Evolutionary conservation across 768 basidiomycete species (phyloP), one percentile per base, ranked within the genome.

Genomic region (Lactarius pseudohatsudake): DNA sequence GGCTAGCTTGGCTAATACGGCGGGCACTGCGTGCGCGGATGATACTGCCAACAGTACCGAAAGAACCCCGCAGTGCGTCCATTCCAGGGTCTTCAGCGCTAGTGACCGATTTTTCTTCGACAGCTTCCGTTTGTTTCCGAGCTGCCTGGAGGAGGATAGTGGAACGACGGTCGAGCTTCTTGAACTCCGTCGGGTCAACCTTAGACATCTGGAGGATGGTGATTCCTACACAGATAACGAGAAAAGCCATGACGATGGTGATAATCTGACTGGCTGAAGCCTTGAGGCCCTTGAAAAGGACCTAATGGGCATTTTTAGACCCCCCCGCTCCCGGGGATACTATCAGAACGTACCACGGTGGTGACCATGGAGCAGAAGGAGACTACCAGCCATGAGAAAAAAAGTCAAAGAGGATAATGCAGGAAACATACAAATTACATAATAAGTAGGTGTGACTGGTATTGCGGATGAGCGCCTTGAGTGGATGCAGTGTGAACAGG

Each of bases 191-290:
- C 11, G 97, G 96, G 74, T 99, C 96, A 70, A 98, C 86, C 79
- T 93, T 93, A 75, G 90, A 93, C 85, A 96, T 90, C 77, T 99
- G 97, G 9, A 99, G 86, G 69, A 99, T 88, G 36, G 91, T 91
- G 75, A 98, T 98, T 22, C 96, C 96, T 26, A 93, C 78, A 73
- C 91, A 94, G 62, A 96, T 96, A 65, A 91, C 87, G 69, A 97
- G 77, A 81, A 99, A 98, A 9, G 87, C 96, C 83, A 96, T 84
- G 30, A 96, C 89, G 64, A 98, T 84, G 2, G 95, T 97, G 59
- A 98, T 82, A 61, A 99, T 95, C 70, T 91, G 85, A 2, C 85
- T 77, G 0, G 83, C 86, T 2, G 87, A 82, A 2, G 95, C 90
- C 57, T 88, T 81, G 64, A 98, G 86, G 50, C 96, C 96, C 81